Evolutionary conservation across 345 rosid species (phyloP), one percentile per base, ranked within the genome.

Genomic region (Eutrema yunnanense): DNA sequence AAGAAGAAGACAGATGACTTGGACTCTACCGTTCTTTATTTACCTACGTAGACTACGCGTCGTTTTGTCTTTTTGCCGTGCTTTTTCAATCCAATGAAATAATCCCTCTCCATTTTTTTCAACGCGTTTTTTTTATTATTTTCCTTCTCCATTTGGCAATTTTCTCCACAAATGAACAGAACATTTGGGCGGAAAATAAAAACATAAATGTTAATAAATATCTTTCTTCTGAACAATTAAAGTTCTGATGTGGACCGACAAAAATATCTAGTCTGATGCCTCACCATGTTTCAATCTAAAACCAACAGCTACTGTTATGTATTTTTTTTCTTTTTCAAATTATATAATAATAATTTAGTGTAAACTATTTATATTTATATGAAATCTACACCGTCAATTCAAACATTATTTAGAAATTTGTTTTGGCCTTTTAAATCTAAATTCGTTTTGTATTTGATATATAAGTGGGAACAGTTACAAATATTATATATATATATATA

Each of bases 41-140:
- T 8, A 43, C 37, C 36, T 36, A 36, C 27, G 76, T 65, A 69
- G 81, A 74, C 82, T 78, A 82, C 89, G 88, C 84, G 89, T 82
- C 79, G 44, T 73, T 72, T 69, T 60, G 3, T 22, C 0, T 40
- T 11, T 40, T 47, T 38, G 41, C 44, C 50, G 65, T 75, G 55
- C 53, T 68, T 68, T 51, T 59, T 26, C 40, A 34, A 43, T 51
- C 26, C 26, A 2, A 16, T 19, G 22, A 19, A 19, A 19, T 19
- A 0, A 34, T 48, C 55, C 32, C 10, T 22, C 2, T 12, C 14
- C 32, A n/a, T n/a, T 38, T 30, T 54, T 32, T 69, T 19, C 52
- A 62, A 69, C 66, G 60, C 65, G 75, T 40, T 37, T 62, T 69
- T 62, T 27, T 54, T 63, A 48, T 27, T 6, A 5, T 53, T n/a